Evolutionary conservation across 2,329 filamentous ascomycete species (phyloP).

Genomic region (Alternaria ventricosa): DNA sequence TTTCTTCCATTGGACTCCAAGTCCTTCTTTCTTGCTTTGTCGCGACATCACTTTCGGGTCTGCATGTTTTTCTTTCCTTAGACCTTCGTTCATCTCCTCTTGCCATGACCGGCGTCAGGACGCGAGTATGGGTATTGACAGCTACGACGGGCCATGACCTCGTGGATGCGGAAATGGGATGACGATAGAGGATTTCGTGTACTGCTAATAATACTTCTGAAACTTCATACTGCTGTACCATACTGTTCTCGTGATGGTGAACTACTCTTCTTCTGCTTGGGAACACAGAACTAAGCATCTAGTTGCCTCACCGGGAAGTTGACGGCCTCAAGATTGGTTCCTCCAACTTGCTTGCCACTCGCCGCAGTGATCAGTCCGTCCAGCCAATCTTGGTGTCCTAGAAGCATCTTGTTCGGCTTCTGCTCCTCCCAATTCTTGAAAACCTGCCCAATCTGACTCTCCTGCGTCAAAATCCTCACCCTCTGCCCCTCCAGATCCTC

Average conservation of each 20-base stretch:
- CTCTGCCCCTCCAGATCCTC: conserved; percentile 40
- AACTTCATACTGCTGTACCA: conserved; percentile 7
- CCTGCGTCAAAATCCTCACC: conserved; percentile 47
- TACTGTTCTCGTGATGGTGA: background rate
- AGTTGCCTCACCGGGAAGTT: conserved; percentile 9
- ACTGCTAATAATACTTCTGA: conserved; percentile 27
- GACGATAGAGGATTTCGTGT: conserved; percentile 13
- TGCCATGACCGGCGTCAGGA: conserved; percentile 20
- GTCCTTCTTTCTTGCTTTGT: conserved; percentile 17
- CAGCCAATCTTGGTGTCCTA: conserved; percentile 48
- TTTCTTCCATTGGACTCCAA: conserved; percentile 16
- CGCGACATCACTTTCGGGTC: conserved; percentile 10
- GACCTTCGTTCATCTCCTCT: conserved; percentile 13
- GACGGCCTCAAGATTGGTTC: conserved; percentile 31
- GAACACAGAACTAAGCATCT: conserved; percentile 35
- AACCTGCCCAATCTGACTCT: conserved; percentile 43
- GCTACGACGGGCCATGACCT: conserved; percentile 19
- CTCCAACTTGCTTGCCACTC: conserved; percentile 18
- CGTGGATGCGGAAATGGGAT: conserved; percentile 10
- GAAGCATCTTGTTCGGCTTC: conserved; percentile 47
- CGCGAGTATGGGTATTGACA: conserved; percentile 21
- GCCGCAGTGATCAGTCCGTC: conserved; percentile 42
- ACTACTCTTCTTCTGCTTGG: conserved; percentile 5
- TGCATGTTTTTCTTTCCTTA: conserved; percentile 2
- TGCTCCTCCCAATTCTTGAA: conserved; percentile 31